Conservation (phyloP, 352 stramenopile species). For the Globisporangium uncinulatum region DNA sequence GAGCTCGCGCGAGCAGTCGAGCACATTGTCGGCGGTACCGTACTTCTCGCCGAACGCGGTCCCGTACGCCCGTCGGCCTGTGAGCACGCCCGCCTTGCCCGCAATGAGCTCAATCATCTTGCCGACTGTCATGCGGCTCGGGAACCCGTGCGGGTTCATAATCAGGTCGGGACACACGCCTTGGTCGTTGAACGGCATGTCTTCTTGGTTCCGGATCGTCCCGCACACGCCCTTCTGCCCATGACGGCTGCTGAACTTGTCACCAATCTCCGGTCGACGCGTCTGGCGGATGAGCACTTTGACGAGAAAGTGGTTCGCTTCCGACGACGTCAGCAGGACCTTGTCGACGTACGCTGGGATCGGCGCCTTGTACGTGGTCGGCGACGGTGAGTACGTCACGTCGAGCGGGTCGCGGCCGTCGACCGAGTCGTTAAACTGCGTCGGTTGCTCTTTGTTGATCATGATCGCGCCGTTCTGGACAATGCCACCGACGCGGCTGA, state of each 20-base stretch:
- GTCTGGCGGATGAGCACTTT: constrained; percentile 97
- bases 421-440: constrained; percentile 89
- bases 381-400: constrained; percentile 78
- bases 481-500: constrained; percentile 81
- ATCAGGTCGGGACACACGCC: constrained; percentile 99
- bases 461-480: constrained; percentile 95
- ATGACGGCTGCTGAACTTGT: constrained; percentile 99
- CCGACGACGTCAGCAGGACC: constrained; percentile 97
- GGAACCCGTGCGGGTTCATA: constrained; percentile 99
- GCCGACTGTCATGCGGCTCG: constrained; percentile 98
- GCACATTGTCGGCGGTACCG: constrained; percentile 91
- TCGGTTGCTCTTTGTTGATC: constrained; percentile 98
- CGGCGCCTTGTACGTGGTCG: constrained; percentile 94
- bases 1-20: constrained; percentile 91
- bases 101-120: constrained; percentile 99
- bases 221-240: constrained; percentile 99
- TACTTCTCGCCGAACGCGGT: constrained; percentile 99
- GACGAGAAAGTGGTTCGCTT: constrained; percentile 97
- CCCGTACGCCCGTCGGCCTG: constrained; percentile 96
- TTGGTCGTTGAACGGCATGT: constrained; percentile 99
- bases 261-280: constrained; percentile 97
- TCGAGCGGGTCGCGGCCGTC: constrained; percentile 69
- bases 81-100: constrained; percentile 96
- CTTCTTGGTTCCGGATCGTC: constrained; percentile 93
- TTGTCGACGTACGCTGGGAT: constrained; percentile 98